Base-by-base conservation (phyloP, 208 protist species). In the Leishmania mexicana region DNA sequence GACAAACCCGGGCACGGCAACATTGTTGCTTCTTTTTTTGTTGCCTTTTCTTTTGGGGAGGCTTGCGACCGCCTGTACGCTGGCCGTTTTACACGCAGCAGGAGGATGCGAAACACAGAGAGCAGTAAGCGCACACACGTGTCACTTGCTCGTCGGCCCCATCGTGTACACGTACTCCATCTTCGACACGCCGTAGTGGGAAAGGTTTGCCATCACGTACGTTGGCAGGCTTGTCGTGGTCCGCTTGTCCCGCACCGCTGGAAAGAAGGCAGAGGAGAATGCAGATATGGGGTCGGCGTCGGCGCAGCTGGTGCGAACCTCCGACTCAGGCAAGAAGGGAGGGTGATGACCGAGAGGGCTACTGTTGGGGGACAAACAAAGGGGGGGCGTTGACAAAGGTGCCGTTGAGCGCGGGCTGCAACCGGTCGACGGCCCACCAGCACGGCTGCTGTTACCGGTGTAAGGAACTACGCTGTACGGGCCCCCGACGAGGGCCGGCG, bases 151-250 rank as follows among this genome's bases (percentile, higher is more conserved):
- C 28, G 49, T n/a, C 6, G 75, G 78, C 4, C 71, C 38, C 83
- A 82, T 86, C 10, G 62, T 45, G 57, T 86, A 86, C 60, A 88
- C 85, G 53, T 89, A 80, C 71, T 91, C 91, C 84, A 94, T 84
- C 21, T 75, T 78, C 51, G 85, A 92, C 60, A 91, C 83, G 15
- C 91, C 91, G 62, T 85, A 87, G 80, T 91, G 87, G 19, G 91
- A 86, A 35, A 90, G 67, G 65, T 88, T 89, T 1, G 75, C 71
- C 42, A 92, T 84, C 24, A 92, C 71, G 31, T 86, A 83, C 71
- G 76, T 84, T 47, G 89, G 84, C 67, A 94, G 80, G 28, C 70
- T 84, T 51, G 87, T 68, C 47, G 60, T 67, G 28, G 81, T 72
- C 54, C 47, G 75, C 49, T 47, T 83, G 28, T 62, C 79, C 38